Evolutionary conservation across 495 filamentous ascomycete genomes (phyloP), one percentile per base, ranked within the genome.

Genomic region (Collariella sp.): DNA sequence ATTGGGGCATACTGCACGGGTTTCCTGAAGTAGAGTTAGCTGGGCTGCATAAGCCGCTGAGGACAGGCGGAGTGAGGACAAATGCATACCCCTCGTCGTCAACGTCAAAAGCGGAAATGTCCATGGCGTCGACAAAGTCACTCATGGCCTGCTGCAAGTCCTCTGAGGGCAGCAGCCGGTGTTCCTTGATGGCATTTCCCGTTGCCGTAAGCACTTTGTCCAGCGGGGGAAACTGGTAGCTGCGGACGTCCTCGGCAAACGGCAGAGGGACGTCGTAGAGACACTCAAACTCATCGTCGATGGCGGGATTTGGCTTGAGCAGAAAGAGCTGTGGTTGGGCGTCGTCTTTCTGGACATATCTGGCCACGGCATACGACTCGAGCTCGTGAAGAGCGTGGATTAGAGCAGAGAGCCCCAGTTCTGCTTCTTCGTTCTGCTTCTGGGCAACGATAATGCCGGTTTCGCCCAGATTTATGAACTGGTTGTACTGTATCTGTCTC

Each of bases 101-200:
- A 24, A 62, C 67, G 11, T 63, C 72, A 60, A 70, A 79, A 0
- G 59, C 70, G 22, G 84, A 85, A 3, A 99, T 72, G 62, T 99
- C 91, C 94, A 99, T 97, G 38, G 78, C 82, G 62, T 96, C 88
- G 2, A 99, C 89, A 62, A 90, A 96, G 54, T 87, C 82, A 62
- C 82, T 84, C 91, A 97, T 95, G 1, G 88, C 84, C 33, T 83
- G 67, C 36, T 80, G 75, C 52, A 97, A 71, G 6, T 85, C 79
- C 13, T 84, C 76, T n/a, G 68, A 83, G 2, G 94, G 94, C 4
- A 99, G 78, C 58, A 94, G 85, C 15, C 91, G 84, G 70, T 99
- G 93, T 51, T 95, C 82, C 7, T 76, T 85, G 20, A 95, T 75
- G 16, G 79, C 72, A 52, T 88, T 88, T n/a, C 93, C 94, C n/a